A percentile compares a stretch with the other conserved stretches of the same genome.
phyloP scores from a whole-genome alignment of 345 rosid genomes.

The Salix arbutifolia region DNA sequence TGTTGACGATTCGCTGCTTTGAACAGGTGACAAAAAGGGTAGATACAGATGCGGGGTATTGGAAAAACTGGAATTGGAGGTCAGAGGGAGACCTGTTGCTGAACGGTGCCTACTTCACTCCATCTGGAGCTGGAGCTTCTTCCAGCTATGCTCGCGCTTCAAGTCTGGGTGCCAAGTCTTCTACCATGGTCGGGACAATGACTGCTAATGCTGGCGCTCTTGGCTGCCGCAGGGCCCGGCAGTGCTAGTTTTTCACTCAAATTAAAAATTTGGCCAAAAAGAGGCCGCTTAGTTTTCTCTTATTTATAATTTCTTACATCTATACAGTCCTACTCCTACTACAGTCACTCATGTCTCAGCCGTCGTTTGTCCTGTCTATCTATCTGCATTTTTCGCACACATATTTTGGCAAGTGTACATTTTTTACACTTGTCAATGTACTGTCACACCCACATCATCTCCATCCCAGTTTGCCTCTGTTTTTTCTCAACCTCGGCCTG shows the following conservation, averaged over 20 bases:
- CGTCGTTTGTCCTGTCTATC: slow-evolving; percentile 19
- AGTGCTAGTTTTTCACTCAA: slow-evolving; percentile 39
- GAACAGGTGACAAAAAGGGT: slow-evolving; percentile 87
- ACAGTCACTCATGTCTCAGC: slow-evolving; percentile 10
- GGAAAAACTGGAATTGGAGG: slow-evolving; percentile 91
- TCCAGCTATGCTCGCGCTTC: slow-evolving; percentile 88
- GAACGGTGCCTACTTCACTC: slow-evolving; percentile 85
- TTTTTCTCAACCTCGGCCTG: slow-evolving; percentile 72
- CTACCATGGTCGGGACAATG: slow-evolving; percentile 66
- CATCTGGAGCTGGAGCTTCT: slow-evolving; percentile 79
- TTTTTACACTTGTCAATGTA: slow-evolving; percentile 40
- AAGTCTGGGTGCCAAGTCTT: slow-evolving; percentile 86
- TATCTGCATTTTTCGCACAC: slow-evolving; percentile 18
- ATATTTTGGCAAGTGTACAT: slow-evolving; percentile 55
- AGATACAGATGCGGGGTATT: slow-evolving; percentile 43
- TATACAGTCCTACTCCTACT: slow-evolving; percentile 5
- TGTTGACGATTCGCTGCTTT: slow-evolving; percentile 1
- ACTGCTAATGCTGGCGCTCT: slow-evolving; percentile 76
- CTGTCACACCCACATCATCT: slow-evolving; percentile 7
- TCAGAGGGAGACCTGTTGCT: slow-evolving; percentile 82
- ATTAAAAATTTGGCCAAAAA: slow-evolving; percentile 19
- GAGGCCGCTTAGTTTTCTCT: slow-evolving; percentile 20
- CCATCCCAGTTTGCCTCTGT: slow-evolving; percentile 15
- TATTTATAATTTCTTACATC: neutral
- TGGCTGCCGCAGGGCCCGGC: slow-evolving; percentile 50